Evolutionary conservation across 2,329 filamentous ascomycete species (phyloP), one percentile per base, ranked within the genome.

Genomic region (Akanthomyces dipterigenus): DNA sequence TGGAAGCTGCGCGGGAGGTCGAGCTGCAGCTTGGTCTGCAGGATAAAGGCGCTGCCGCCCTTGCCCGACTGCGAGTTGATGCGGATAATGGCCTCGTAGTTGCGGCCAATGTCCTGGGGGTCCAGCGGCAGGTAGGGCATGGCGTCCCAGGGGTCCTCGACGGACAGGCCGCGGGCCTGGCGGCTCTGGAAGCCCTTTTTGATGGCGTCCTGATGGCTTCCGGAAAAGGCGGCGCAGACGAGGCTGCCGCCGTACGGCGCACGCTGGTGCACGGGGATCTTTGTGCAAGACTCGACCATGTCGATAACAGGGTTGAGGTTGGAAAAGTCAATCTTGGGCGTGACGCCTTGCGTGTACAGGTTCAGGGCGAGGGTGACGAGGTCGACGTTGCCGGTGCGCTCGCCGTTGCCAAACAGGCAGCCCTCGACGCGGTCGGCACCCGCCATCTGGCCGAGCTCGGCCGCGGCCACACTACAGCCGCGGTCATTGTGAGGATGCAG

Each of bases 1-100:
- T 98, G 93, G 56, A 98, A 83, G 58, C 92, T 92, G 64, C 95
- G 90, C 18, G 95, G 95, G 56, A 98, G 85, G 74, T 98, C 95
- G 69, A 98, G 88, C 70, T 95, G 86, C 64, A 98, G 85, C 70
- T 91, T 88, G 68, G 89, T 88, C 72, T 93, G 87, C 72, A 98
- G 93, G 71, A 98, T 90, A 90, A 91, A 98, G 55, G 93, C 93
- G 63, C 91, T 88, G 68, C 95, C 95, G 64, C 93, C 93, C 79
- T 99, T 98, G 66, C 93, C 93, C 68, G 87, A 91, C 74, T 98
- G 93, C 20, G 91, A 96, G 80, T 98, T 99, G 83, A 98, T 93
- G 63, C 93, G 90, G 72, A 98, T 98, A 71, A 98, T 89, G 63
- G 93, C 93, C 77, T 98, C 93, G 83, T 98, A 98, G n/a, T 88